Percentiles rank a stretch among this genome's conserved stretches.
These are phyloP conservation scores for Calonectria multiphialidica DNA, from an alignment of 2,329 filamentous ascomycete species.

Conservation along the genomic window DNA sequence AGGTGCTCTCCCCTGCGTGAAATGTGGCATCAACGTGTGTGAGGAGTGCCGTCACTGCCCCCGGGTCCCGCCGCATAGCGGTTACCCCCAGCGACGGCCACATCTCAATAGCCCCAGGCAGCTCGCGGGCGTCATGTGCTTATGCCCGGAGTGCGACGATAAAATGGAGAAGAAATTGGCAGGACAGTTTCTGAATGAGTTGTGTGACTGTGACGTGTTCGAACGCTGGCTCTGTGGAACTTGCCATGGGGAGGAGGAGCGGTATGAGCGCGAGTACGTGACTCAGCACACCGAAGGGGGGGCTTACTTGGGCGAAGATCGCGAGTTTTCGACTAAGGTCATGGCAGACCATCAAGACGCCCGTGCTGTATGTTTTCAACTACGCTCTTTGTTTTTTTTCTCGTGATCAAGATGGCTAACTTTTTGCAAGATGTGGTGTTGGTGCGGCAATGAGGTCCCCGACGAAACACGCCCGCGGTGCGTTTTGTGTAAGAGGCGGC, in stretches of 20 bases:
- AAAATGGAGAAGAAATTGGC: neutral
- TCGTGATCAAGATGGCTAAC: too few species aligned
- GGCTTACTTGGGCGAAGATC: neutral
- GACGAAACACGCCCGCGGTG: too few species aligned
- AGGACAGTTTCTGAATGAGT: neutral
- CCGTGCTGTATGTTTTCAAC: too few species aligned
- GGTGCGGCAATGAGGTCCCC: too few species aligned
- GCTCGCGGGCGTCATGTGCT: constrained; percentile 20
- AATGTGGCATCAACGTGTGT: constrained; percentile 32
- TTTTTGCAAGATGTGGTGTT: too few species aligned
- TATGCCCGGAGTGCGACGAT: constrained; percentile 22
- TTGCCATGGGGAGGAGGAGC: neutral
- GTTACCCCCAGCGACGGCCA: constrained; percentile 6
- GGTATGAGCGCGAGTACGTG: neutral
- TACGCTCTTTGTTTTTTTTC: too few species aligned
- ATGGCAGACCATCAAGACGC: neutral
- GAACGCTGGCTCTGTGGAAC: constrained; percentile 27
- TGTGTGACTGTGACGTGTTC: constrained; percentile 33
- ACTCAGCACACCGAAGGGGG: neutral
- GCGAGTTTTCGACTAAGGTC: neutral
- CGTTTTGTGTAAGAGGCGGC: too few species aligned
- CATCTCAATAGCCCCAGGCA: neutral
- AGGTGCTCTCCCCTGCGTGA: constrained; percentile 19
- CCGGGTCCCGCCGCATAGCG: neutral
- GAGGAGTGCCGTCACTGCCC: constrained; percentile 34